Base-by-base conservation (phyloP, 768 basidiomycete species). In the Phanerochaete sordida region DNA sequence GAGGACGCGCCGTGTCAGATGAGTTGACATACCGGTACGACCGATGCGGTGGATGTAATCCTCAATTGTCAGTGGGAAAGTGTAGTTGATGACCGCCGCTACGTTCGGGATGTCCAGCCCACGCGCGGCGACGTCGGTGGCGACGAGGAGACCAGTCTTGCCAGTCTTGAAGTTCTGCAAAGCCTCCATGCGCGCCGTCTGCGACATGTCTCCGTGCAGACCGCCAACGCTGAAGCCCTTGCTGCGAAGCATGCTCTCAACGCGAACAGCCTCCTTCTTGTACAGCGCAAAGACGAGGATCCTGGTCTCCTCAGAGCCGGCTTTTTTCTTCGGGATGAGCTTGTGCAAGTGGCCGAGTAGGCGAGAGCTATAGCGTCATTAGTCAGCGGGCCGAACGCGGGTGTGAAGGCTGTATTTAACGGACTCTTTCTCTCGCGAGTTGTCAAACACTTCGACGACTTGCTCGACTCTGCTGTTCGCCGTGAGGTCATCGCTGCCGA, bases 81-180 rank as follows among this genome's bases (percentile, higher is more conserved):
- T 95, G 69, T 97, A 96, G 75, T 98, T 97, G 72, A 98, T 85
- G 49, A 99, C 97, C 26, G 88, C 83, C 26, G 86, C 91, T 30
- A 99, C 97, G 69, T 96, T 88, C 1, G 97, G 95, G 67, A 99
- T 98, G 77, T 99, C 97, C 64, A 99, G 77, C 9, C 97, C 97
- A 56, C 97, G 85, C 48, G 97, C 95, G 6, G 97, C 97, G 9
- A 99, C 97, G 71, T 99, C 97, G 24, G 93, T 99, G 9, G 97
- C 97, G 53, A 99, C 96, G 63, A 98, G 79, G 27, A 98, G 70
- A 44, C 87, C 84, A 7, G 86, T 89, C 53, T 78, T 81, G 2
- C 95, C 96, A 31, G 79, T 83, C 72, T 94, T 87, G 78, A 99
- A 99, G 56, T 83, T 84, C 39, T 94, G 89, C 23, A 98, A 77